These are phyloP conservation scores for Trametes meyenii DNA, from an alignment of 768 basidiomycete species.

Conservation along the genomic window DNA sequence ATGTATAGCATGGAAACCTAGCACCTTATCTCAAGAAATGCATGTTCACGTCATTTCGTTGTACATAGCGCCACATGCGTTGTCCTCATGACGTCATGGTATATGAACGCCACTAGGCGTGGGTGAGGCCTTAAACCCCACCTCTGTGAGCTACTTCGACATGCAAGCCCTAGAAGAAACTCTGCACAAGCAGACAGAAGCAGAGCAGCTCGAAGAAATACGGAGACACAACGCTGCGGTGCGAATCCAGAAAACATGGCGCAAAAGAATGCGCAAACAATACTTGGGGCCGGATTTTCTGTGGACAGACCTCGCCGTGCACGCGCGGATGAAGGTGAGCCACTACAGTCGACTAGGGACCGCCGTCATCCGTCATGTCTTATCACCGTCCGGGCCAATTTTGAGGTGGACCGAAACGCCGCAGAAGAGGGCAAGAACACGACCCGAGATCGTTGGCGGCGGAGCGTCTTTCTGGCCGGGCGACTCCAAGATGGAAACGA, in stretches of 20 bases:
- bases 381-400: background rate
- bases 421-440: slow-evolving; percentile 51
- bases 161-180: slow-evolving; percentile 15
- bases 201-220: slow-evolving; percentile 22
- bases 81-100: slow-evolving; percentile 14
- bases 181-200: slow-evolving; percentile 14
- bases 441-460: slow-evolving; percentile 49
- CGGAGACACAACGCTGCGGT: slow-evolving; percentile 25
- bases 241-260: slow-evolving; percentile 31
- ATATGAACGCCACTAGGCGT: background rate
- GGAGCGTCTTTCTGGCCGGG: slow-evolving; percentile 46
- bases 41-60: background rate
- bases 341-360: slow-evolving; percentile 12
- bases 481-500: slow-evolving; percentile 48
- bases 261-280: slow-evolving; percentile 18
- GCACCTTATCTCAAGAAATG: slow-evolving; percentile 9
- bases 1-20: slow-evolving; percentile 15
- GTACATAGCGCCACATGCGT: background rate
- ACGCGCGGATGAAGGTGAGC: slow-evolving; percentile 31
- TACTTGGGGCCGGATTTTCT: slow-evolving; percentile 28
- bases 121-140: background rate
- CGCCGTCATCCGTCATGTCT: background rate
- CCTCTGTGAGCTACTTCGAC: background rate
- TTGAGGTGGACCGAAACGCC: slow-evolving; percentile 44
- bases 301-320: slow-evolving; percentile 28